Conservation (phyloP, 2,329 filamentous ascomycete genomes). For the Bipolaris sorokiniana region DNA sequence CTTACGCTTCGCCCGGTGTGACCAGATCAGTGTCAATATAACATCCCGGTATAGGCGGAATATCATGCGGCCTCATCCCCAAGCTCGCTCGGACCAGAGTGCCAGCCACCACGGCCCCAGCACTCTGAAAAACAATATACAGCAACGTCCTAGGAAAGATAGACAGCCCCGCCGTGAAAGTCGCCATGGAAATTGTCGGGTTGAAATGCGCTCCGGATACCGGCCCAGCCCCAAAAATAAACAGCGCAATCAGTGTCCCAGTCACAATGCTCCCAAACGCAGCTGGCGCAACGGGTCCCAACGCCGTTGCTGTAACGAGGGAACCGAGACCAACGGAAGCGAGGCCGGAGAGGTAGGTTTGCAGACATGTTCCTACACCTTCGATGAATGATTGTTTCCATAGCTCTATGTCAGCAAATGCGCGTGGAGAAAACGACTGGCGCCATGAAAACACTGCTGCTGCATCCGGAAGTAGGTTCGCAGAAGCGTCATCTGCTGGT, state of each 20-base stretch:
- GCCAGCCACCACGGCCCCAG: constrained; percentile 55
- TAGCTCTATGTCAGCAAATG: constrained; percentile 25
- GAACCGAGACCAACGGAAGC: constrained; percentile 23
- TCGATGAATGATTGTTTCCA: constrained; percentile 34
- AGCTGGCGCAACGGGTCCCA: constrained; percentile 28
- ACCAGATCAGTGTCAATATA: constrained; percentile 45
- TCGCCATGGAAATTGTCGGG: constrained; percentile 60
- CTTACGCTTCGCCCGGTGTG: constrained; percentile 46
- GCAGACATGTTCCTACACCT: constrained; percentile 31
- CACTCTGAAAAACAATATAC: constrained; percentile 56
- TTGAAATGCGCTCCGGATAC: constrained; percentile 61
- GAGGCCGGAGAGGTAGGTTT: constrained; percentile 29
- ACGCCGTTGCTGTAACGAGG: constrained; percentile 27
- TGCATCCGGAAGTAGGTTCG: neutral
- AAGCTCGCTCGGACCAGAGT: constrained; percentile 48
- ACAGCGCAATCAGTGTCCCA: constrained; percentile 52
- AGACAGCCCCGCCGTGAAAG: constrained; percentile 58
- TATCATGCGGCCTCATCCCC: constrained; percentile 17
- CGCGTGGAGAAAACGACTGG: neutral
- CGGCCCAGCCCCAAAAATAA: constrained; percentile 58
- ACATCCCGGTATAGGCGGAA: constrained; percentile 29
- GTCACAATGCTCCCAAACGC: constrained; percentile 50
- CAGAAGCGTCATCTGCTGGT: neutral
- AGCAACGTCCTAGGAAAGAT: constrained; percentile 57
- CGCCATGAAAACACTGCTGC: neutral